phyloP scores from a whole-genome alignment of 2,329 filamentous ascomycete genomes.

The Pochonia chlamydosporia region DNA sequence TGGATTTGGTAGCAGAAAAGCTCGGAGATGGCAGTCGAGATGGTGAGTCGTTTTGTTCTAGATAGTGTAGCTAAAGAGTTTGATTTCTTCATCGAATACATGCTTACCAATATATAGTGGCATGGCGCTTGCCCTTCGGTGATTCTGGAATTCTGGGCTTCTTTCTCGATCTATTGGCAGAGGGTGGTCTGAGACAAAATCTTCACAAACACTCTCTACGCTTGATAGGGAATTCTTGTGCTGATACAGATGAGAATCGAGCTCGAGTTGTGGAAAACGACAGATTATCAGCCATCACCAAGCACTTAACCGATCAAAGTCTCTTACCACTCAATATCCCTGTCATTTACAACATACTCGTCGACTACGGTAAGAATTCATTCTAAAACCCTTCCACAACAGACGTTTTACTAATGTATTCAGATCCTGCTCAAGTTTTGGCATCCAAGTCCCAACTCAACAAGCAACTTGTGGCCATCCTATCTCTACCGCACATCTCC shows the following conservation, averaged over 20 bases:
- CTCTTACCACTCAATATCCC: conserved; percentile 49
- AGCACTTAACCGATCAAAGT: conserved; percentile 39
- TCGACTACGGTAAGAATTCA: conserved; percentile 51
- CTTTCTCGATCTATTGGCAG: conserved; percentile 42
- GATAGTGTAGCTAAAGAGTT: neutral
- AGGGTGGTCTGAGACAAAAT: conserved; percentile 29
- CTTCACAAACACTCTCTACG: conserved; percentile 52
- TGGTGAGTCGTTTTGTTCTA: conserved; percentile 32
- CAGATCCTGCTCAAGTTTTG: conserved; percentile 52
- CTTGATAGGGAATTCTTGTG: conserved; percentile 56
- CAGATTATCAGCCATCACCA: conserved; percentile 41
- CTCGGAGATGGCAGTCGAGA: conserved; percentile 51
- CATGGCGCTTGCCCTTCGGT: conserved; percentile 52
- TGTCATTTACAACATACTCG: conserved; percentile 56
- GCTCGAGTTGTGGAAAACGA: conserved; percentile 45
- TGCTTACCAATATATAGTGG: conserved; percentile 29
- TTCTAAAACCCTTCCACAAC: neutral
- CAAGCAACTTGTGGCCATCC: conserved; percentile 40
- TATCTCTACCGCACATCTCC: conserved; percentile 38
- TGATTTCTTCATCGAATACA: neutral
- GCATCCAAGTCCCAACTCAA: conserved; percentile 48
- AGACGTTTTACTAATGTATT: conserved; percentile 4
- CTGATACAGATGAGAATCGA: conserved; percentile 58
- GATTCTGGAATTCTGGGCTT: conserved; percentile 53
- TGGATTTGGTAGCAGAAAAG: conserved; percentile 44